Percentiles rank a stretch among this genome's conserved stretches.
Evolutionary conservation across 768 basidiomycete genomes (phyloP).

Genomic region (Suillus sp.): DNA sequence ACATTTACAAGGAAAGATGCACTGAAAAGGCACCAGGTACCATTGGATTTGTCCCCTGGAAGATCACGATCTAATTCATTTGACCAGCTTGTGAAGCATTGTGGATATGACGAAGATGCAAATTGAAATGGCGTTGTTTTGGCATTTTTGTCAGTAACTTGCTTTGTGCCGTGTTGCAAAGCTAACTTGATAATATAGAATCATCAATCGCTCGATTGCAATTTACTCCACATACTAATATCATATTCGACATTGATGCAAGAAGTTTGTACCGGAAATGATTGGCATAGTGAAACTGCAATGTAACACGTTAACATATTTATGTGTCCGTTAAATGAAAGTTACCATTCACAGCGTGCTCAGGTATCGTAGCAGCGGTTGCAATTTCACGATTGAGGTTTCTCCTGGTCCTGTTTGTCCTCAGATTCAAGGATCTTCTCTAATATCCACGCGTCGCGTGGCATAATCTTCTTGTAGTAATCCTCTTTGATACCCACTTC

Average conservation of each 20-base stretch:
- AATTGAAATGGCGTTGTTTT: conserved; percentile 15
- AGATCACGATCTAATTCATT: conserved; percentile 21
- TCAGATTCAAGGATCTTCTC: conserved; percentile 52
- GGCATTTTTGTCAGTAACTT: conserved; percentile 2
- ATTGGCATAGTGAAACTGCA: conserved; percentile 5
- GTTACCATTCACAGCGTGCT: conserved; percentile 4
- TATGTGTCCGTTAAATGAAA: neutral
- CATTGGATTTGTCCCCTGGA: conserved; percentile 6
- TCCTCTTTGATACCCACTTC: conserved; percentile 64
- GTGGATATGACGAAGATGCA: conserved; percentile 66
- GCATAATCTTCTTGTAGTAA: conserved; percentile 90
- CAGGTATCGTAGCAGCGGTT: neutral
- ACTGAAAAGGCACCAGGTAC: conserved; percentile 81
- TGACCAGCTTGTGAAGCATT: conserved; percentile 71
- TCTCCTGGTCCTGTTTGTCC: conserved; percentile 6
- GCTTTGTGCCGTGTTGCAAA: neutral
- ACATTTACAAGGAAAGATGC: conserved; percentile 88
- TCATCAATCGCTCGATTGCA: conserved; percentile 6
- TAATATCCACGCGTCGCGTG: conserved; percentile 85
- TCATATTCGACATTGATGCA: conserved; percentile 7
- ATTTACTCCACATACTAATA: conserved; percentile 11
- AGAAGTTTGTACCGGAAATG: neutral
- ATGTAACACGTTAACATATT: conserved; percentile 10
- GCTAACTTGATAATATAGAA: conserved; percentile 10
- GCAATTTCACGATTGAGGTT: neutral